phyloP scores from a whole-genome alignment of 2,329 filamentous ascomycete species.

The Diaporthe australafricana region DNA sequence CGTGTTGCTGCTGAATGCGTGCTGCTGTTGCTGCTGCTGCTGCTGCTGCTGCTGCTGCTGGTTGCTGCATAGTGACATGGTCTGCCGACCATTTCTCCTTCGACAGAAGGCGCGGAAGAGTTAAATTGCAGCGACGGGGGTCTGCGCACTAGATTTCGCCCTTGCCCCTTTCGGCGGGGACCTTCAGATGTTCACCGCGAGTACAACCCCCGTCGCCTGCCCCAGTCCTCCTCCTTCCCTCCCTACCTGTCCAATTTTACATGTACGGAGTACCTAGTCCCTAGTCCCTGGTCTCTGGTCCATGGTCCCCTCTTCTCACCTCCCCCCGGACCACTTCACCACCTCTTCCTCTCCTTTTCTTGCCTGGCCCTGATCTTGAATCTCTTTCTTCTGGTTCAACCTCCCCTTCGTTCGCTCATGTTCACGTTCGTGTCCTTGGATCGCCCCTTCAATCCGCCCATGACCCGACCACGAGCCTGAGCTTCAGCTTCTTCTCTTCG shows the following conservation, averaged over 20 bases:
- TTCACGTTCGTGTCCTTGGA: slow-evolving; percentile 43
- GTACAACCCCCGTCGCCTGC: slow-evolving; percentile 26
- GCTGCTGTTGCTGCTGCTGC: too few relatives aligned
- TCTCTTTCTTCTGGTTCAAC: slow-evolving; percentile 41
- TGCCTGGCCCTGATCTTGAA: slow-evolving; percentile 42
- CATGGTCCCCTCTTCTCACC: slow-evolving; percentile 47
- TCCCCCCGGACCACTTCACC: slow-evolving; percentile 49
- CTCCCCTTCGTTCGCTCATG: slow-evolving; percentile 41
- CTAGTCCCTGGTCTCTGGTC: slow-evolving; percentile 44
- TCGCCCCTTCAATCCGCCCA: slow-evolving; percentile 39
- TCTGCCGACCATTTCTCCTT: slow-evolving; percentile 11
- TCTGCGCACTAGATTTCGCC: slow-evolving; percentile 27
- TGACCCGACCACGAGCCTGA: slow-evolving; percentile 32
- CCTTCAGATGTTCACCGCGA: slow-evolving; percentile 26
- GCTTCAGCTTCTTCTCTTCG: slow-evolving; percentile 37
- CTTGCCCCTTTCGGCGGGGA: slow-evolving; percentile 37
- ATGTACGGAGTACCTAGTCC: slow-evolving; percentile 43
- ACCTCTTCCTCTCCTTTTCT: slow-evolving; percentile 42
- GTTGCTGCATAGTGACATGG: slow-evolving; percentile 6
- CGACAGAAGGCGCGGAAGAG: slow-evolving; percentile 23
- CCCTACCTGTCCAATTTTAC: slow-evolving; percentile 41
- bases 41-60: too few relatives aligned
- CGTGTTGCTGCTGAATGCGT: too few relatives aligned
- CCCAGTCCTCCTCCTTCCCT: slow-evolving; percentile 39
- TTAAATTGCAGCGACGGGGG: slow-evolving; percentile 31